Evolutionary conservation across 2,329 filamentous ascomycete species (phyloP).

Genomic region (Fusarium lyarnte): DNA sequence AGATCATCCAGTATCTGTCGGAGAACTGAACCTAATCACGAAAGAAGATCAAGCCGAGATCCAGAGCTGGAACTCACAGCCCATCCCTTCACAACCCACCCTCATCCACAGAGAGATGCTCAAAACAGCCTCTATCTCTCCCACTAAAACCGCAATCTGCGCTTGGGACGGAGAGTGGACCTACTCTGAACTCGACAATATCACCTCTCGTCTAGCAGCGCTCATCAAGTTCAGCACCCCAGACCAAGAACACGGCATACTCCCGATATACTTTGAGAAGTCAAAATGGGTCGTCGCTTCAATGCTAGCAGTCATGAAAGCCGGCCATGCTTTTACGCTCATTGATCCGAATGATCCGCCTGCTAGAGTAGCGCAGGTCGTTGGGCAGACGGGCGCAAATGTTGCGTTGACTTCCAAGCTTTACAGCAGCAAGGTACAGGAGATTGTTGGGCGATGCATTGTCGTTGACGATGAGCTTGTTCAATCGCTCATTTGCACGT

Average conservation of each 20-base stretch:
- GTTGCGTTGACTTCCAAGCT: neutral
- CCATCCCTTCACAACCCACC: neutral
- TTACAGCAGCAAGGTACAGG: neutral
- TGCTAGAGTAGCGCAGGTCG: neutral
- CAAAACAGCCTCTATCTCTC: neutral
- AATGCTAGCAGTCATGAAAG: conserved; percentile 12
- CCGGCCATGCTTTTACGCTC: neutral
- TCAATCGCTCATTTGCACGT: neutral
- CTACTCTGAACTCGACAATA: neutral
- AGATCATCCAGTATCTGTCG: accelerated
- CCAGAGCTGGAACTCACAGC: neutral
- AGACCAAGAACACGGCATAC: neutral
- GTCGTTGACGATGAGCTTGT: neutral
- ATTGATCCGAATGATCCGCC: conserved; percentile 1
- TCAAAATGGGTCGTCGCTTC: conserved; percentile 17
- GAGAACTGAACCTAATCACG: neutral
- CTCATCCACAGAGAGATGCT: conserved; percentile 10
- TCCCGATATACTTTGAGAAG: conserved; percentile 18
- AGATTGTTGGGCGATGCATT: neutral
- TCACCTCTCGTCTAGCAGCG: neutral
- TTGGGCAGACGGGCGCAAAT: neutral
- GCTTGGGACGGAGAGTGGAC: conserved; percentile 13
- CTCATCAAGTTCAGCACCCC: neutral
- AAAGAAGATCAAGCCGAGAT: conserved; percentile 1
- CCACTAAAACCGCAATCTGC: neutral